Base-by-base conservation (phyloP, 208 protist species). In the Leishmania braziliensis region DNA sequence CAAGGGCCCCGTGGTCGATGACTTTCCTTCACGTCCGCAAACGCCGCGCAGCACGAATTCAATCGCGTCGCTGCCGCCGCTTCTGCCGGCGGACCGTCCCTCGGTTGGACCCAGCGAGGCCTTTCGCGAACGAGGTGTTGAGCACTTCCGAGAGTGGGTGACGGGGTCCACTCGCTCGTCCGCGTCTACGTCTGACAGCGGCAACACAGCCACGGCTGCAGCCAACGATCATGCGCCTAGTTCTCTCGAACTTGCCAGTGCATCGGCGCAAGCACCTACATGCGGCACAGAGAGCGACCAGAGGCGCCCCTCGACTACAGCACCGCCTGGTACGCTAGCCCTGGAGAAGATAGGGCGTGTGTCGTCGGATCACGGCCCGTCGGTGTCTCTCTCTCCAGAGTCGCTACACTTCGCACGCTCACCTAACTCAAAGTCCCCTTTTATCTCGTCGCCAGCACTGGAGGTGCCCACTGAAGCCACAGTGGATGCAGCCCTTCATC, bases 11-110 rank as follows among this genome's bases (percentile, higher is more conserved):
- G 0, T 65, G n/a, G 43, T 86, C 8, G 77, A 86, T 71, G 69
- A 60, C 2, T 90, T 90, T 71, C 87, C 84, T 2, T 90, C 87
- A 54, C 82, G 82, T 12, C 87, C 87, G 5, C n/a, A 76, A 3
- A 85, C 86, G 29, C 83, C 83, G n/a, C 70, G 74, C 14, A 46
- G 74, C 66, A 50, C 29, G 29, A 79, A 18, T 39, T 69, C 75
- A 0, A 3, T 20, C 4, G 56, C 58, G 18, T 75, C 80, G 2
- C 77, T 90, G 10, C 87, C 84, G n/a, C 87, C 87, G 5, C 70
- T 88, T 10, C 74, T 90, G 75, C 84, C 84, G 2, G 48, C 83
- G 3, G 77, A 79, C 48, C 83, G 54, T 36, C 72, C 71, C 9
- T 75, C 72, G 9, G 54, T 58, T 8, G 73, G 43, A 14, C 50